Base-by-base conservation (phyloP, 208 protist species). In the Phytomonas serpens region DNA sequence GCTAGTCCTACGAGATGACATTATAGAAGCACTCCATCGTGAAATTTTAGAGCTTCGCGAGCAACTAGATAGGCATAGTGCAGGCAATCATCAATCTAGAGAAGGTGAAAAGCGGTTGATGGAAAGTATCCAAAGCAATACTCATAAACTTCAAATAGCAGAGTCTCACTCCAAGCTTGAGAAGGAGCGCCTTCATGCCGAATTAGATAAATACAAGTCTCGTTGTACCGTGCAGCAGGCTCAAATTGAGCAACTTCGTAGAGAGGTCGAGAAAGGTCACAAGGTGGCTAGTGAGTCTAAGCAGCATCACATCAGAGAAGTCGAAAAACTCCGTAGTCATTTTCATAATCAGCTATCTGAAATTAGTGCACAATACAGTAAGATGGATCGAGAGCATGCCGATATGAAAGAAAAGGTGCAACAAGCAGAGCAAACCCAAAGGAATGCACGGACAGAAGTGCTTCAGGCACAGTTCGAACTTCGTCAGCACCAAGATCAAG, bases 11-110 rank as follows among this genome's bases (percentile, higher is more conserved):
- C 86, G 88, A 2, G 87, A 95, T 72, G 65, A 77, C 63, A 82
- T 93, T 32, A 95, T 95, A 75, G 77, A 82, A 36, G 74, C 61
- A 14, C 82, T 95, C 47, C 82, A 85, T 68, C 72, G 74, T 4
- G 86, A 95, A 47, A 75, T 95, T 29, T 72, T 71, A 2, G 36
- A 51, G 7, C 73, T 90, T 64, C 82, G 80, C 10, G 31, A 32
- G 27, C 77, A 79, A 57, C 47, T 57, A 57, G 47, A 57, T 19
- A 1, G 23, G 0, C 47, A 27, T 23, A 57, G 23, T 57, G 47
- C 27, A 57, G 47, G 23, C 47, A 57, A 57, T 27, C 47, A 57
- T 7, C 47, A 57, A 57, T 57, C 47, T 57, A 57, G 47, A 27
- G 47, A 57, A 57, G 47, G 19, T 6, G 47, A 57, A 57, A 57